Evolutionary conservation across 2,329 filamentous ascomycete species (phyloP).

Genomic region (Penicillium sumatraense): DNA sequence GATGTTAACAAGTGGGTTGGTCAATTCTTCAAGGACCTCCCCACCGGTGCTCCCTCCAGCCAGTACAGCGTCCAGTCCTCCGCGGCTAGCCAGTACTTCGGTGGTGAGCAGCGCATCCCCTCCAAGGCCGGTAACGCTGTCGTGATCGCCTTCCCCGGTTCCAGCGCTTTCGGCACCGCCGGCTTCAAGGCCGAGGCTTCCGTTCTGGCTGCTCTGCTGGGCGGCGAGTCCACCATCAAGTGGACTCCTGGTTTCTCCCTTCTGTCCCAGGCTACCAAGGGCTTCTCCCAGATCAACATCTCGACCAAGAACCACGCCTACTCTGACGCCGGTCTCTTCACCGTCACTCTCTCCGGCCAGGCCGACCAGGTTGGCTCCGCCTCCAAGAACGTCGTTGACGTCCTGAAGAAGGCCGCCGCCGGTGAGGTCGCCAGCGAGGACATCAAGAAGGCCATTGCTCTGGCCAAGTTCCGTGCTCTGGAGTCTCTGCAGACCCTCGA

Average conservation of each 20-base stretch:
- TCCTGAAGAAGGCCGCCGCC: conserved; percentile 78
- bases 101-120: conserved; percentile 89
- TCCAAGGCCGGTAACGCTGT: conserved; percentile 78
- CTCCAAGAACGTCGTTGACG: conserved; percentile 76
- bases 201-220: conserved; percentile 86
- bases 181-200: conserved; percentile 88
- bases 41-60: conserved; percentile 55
- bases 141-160: conserved; percentile 91
- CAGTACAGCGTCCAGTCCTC: conserved; percentile 61
- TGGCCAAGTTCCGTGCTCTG: conserved; percentile 90
- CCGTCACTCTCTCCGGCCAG: conserved; percentile 77
- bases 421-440: conserved; percentile 81
- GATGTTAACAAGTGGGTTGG: conserved; percentile 87
- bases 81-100: conserved; percentile 81
- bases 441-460: conserved; percentile 86
- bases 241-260: conserved; percentile 94
- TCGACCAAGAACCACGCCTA: conserved; percentile 80
- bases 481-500: conserved; percentile 79
- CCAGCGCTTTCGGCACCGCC: conserved; percentile 70
- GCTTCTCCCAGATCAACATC: conserved; percentile 68
- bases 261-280: conserved; percentile 76
- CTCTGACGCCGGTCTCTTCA: conserved; percentile 90
- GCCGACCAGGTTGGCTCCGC: conserved; percentile 74
- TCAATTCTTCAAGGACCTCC: conserved; percentile 83
- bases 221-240: conserved; percentile 90